Evolutionary conservation across 257 asterid species (phyloP).

Genomic region (Capsicum rhomboideum): DNA sequence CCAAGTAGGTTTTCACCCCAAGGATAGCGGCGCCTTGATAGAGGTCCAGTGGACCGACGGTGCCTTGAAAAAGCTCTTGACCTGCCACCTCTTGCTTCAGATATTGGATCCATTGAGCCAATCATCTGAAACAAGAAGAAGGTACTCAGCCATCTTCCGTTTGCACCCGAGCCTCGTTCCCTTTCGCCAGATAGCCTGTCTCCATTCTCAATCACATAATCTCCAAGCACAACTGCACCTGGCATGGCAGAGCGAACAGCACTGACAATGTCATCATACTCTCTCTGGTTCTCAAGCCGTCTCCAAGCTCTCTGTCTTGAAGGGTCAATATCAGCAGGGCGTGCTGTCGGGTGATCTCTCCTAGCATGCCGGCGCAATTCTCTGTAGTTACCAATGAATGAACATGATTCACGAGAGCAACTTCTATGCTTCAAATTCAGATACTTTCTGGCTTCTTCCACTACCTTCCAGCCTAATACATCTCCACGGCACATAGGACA

Average conservation of each 20-base stretch:
- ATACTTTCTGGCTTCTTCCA: slow-evolving; percentile 68
- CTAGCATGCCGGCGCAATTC: slow-evolving; percentile 82
- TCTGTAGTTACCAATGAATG: slow-evolving; percentile 58
- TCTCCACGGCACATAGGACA: slow-evolving; percentile 90
- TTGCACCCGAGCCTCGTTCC: slow-evolving; percentile 31
- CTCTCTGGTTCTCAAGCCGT: slow-evolving; percentile 66
- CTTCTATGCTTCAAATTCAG: slow-evolving; percentile 61
- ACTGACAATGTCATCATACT: slow-evolving; percentile 69
- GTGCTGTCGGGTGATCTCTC: slow-evolving; percentile 68
- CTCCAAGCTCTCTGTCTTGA: slow-evolving; percentile 75
- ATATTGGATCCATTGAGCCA: slow-evolving; percentile 52
- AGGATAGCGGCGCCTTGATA: slow-evolving; percentile 55
- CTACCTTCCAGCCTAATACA: slow-evolving; percentile 71
- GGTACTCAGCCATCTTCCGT: slow-evolving; percentile 60
- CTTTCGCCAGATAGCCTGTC: slow-evolving; percentile 37
- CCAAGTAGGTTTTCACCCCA: slow-evolving; percentile 82
- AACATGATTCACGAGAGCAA: slow-evolving; percentile 77
- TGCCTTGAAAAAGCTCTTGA: slow-evolving; percentile 61
- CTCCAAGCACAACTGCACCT: slow-evolving; percentile 79
- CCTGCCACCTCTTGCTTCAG: slow-evolving; percentile 51
- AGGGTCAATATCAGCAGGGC: slow-evolving; percentile 83
- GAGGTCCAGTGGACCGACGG: slow-evolving; percentile 39
- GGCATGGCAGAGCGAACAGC: slow-evolving; percentile 82
- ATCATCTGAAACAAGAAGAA: slow-evolving; percentile 80
- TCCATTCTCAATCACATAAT: slow-evolving; percentile 69